Evolutionary conservation across 2,329 filamentous ascomycete species (phyloP).

Genomic region (Fusarium xylarioides): DNA sequence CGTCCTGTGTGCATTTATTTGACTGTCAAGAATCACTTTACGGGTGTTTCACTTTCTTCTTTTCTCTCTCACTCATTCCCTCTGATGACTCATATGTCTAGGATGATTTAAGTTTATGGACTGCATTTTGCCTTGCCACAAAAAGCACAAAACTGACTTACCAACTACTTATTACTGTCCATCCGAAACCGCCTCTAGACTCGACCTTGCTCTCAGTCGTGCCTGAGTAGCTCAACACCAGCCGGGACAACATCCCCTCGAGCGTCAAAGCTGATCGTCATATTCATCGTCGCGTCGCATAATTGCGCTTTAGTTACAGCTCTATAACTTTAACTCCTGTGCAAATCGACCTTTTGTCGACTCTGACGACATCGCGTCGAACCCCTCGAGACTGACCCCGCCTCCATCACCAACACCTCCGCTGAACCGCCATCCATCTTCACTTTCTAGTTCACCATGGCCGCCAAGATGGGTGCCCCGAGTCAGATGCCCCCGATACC

Average conservation of each 20-base stretch:
- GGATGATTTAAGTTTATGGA: constrained; percentile 9
- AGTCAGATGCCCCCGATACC: constrained; percentile 65
- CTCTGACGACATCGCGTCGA: constrained; percentile 37
- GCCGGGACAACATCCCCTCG: constrained; percentile 7
- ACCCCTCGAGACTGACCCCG: constrained; percentile 42
- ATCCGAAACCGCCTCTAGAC: constrained; percentile 4
- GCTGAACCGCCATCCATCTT: constrained; percentile 28
- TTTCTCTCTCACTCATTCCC: constrained; percentile 16
- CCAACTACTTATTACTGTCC: not conserved
- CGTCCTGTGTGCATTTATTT: constrained; percentile 20
- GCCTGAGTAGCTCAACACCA: constrained; percentile 16
- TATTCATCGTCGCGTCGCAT: not conserved
- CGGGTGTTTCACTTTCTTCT: constrained; percentile 19
- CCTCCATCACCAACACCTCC: constrained; percentile 33
- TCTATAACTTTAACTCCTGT: not conserved
- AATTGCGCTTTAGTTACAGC: not conserved
- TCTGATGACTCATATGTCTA: constrained; percentile 36
- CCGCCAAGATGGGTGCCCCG: constrained; percentile 47
- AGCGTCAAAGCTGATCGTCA: not conserved
- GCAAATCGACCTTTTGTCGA: constrained; percentile 2
- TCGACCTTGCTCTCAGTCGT: constrained; percentile 2
- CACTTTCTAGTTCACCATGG: constrained; percentile 43
- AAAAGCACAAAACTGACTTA: not conserved
- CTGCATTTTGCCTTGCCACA: not conserved
- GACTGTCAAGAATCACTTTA: constrained; percentile 19